Conservation (phyloP, 768 basidiomycete species). For the Agrocybe praecox region DNA sequence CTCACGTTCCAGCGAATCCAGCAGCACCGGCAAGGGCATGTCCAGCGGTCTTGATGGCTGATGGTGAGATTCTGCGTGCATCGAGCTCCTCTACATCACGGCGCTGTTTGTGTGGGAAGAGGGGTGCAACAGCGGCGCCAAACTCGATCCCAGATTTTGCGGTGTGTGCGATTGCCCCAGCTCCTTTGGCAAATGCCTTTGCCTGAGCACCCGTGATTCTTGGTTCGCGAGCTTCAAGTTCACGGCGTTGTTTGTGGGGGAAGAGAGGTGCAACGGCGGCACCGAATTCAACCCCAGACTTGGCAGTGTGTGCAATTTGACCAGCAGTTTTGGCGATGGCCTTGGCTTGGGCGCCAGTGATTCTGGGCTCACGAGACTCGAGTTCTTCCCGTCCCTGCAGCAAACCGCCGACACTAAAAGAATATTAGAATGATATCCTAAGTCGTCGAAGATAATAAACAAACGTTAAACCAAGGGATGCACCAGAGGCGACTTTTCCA, state of each 20-base stretch:
- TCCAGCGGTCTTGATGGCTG: not conserved
- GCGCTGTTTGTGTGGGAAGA: not conserved
- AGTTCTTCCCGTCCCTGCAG: not conserved
- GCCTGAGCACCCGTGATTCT: constrained; percentile 5
- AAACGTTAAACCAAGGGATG: too few relatives aligned
- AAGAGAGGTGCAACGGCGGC: not conserved
- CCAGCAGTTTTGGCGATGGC: not conserved
- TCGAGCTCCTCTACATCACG: not conserved
- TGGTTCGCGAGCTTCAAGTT: constrained; percentile 1
- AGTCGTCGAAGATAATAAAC: too few relatives aligned
- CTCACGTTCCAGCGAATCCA: constrained; percentile 1
- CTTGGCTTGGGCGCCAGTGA: constrained; percentile 5
- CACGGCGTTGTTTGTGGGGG: not conserved
- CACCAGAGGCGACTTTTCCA: too few relatives aligned
- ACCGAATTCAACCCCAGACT: constrained; percentile 4
- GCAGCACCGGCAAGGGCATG: constrained; percentile 1
- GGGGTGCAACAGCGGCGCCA: constrained; percentile 1
- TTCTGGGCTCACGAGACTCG: constrained; percentile 1
- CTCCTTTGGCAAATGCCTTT: constrained; percentile 1
- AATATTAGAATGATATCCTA: too few relatives aligned
- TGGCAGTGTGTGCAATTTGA: not conserved
- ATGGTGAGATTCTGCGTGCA: not conserved
- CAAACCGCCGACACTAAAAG: too few relatives aligned
- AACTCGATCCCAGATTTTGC: constrained; percentile 5
- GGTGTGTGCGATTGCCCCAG: not conserved